phyloP scores from a whole-genome alignment of 2,329 filamentous ascomycete species.

The Chalaropsis thielavioides region DNA sequence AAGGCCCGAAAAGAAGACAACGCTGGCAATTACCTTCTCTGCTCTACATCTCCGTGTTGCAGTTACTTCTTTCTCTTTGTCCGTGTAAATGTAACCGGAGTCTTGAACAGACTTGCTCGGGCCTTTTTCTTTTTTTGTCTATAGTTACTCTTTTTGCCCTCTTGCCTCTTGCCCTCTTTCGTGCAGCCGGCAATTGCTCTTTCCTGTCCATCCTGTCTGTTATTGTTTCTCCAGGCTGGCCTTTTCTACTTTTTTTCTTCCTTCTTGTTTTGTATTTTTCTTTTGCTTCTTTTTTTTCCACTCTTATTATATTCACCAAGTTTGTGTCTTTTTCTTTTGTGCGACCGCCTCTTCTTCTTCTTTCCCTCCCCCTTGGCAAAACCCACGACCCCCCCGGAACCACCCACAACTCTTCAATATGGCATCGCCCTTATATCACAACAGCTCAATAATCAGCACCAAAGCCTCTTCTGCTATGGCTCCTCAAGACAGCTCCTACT shows the following conservation, averaged over 20 bases:
- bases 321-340: neutral
- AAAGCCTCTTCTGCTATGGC: neutral
- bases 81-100: neutral
- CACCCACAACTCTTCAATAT: neutral
- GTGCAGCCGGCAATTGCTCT: neutral
- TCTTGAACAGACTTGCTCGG: neutral
- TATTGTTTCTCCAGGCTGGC: neutral
- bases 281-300: neutral
- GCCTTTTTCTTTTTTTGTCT: neutral
- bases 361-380: neutral
- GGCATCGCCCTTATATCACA: neutral
- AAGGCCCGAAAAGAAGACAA: slow-evolving; percentile 4
- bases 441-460: neutral
- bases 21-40: neutral
- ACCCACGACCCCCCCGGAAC: neutral
- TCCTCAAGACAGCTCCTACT: neutral
- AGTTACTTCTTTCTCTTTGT: neutral
- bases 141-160: neutral
- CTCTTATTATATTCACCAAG: neutral
- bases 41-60: neutral
- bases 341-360: neutral
- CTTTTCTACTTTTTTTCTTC: neutral
- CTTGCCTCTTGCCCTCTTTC: too few species aligned
- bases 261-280: neutral
- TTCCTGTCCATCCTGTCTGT: neutral